phyloP scores from a whole-genome alignment of 2,329 filamentous ascomycete species.

The Pseudogymnoascus sp. region DNA sequence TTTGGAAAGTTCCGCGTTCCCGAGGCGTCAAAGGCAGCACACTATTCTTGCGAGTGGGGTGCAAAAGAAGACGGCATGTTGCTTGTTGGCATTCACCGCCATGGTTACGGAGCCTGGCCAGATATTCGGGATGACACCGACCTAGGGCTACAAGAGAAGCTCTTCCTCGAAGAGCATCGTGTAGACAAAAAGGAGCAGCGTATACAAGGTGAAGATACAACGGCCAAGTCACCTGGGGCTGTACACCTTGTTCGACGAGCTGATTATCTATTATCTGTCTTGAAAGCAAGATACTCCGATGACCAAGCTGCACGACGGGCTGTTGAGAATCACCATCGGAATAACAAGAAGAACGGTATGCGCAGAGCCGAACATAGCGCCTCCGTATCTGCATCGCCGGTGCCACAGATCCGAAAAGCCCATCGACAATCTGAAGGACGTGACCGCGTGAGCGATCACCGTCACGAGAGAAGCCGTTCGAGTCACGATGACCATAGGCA shows the following conservation, averaged over 20 bases:
- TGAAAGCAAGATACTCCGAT: conserved; percentile 75
- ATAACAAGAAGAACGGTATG: conserved; percentile 74
- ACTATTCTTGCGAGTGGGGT: conserved; percentile 88
- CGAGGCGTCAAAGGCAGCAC: conserved; percentile 84
- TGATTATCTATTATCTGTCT: conserved; percentile 89
- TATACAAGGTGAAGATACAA: conserved; percentile 59
- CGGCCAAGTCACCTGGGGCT: conserved; percentile 86
- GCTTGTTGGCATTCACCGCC: conserved; percentile 81
- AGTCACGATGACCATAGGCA: conserved; percentile 17
- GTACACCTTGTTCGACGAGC: conserved; percentile 92
- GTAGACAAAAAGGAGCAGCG: conserved; percentile 96
- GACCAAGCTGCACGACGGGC: conserved; percentile 68
- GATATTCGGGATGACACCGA: conserved; percentile 89
- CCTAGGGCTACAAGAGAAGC: conserved; percentile 77
- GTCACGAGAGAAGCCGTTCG: conserved; percentile 18
- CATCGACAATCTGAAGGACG: conserved; percentile 31
- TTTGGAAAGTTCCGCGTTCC: conserved; percentile 75
- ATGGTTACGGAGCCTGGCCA: conserved; percentile 93
- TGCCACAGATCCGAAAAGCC: conserved; percentile 43
- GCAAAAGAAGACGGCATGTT: conserved; percentile 95
- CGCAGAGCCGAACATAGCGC: conserved; percentile 49
- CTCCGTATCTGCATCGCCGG: conserved; percentile 64
- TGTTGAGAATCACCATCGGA: conserved; percentile 88
- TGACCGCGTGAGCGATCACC: conserved; percentile 41
- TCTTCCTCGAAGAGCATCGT: conserved; percentile 96